phyloP scores from a whole-genome alignment of 2,329 filamentous ascomycete genomes.

The Cladophialophora immunda region DNA sequence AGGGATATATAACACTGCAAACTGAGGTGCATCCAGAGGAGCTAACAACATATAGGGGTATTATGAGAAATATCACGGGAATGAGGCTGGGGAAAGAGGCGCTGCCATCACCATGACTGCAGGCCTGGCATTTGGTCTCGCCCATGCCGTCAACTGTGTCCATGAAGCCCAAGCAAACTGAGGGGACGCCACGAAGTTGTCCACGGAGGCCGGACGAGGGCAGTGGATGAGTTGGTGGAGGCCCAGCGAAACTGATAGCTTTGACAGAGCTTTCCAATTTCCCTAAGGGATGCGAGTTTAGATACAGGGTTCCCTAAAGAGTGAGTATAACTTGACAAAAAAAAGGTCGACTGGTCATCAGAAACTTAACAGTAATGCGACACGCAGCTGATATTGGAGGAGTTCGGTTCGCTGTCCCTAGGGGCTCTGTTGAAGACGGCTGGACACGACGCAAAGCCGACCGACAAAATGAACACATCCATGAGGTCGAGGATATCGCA shows the following conservation, averaged over 20 bases:
- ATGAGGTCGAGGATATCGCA: background rate
- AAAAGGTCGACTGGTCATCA: background rate
- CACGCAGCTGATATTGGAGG: background rate
- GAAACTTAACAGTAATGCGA: background rate
- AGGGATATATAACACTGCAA: slow-evolving; percentile 28
- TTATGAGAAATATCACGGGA: slow-evolving; percentile 19
- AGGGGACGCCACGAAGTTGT: background rate
- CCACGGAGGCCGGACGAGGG: background rate
- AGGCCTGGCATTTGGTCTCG: slow-evolving; percentile 19
- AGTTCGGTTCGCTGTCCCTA: background rate
- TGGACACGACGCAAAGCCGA: background rate
- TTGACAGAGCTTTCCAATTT: slow-evolving; percentile 32
- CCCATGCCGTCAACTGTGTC: background rate
- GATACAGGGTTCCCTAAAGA: background rate
- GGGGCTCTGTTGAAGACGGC: background rate
- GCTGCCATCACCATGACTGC: background rate
- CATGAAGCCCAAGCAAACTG: background rate
- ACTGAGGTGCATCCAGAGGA: background rate
- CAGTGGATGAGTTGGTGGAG: background rate
- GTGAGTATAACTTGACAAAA: background rate
- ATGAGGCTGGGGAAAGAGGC: slow-evolving; percentile 9
- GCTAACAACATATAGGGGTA: slow-evolving; percentile 10
- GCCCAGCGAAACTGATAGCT: slow-evolving; percentile 15
- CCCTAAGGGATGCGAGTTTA: slow-evolving; percentile 12
- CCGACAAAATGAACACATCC: background rate